These are phyloP conservation scores for Pseudonitzschia multiseries DNA, from an alignment of 108 stramenopile genomes.

Conservation along the genomic window DNA sequence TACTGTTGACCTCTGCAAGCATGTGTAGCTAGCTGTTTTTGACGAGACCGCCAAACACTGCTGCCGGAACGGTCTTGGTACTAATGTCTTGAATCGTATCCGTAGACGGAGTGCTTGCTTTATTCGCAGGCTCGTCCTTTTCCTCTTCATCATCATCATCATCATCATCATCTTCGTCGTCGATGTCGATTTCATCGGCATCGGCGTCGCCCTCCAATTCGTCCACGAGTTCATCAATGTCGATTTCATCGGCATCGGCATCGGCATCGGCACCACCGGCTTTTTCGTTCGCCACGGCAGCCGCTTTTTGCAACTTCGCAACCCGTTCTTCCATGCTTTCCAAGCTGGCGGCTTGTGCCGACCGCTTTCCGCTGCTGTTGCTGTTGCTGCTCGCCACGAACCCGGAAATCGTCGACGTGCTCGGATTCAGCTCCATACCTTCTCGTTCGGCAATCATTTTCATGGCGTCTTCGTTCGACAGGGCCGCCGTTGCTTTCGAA, in stretches of 20 bases:
- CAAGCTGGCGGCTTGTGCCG: slow-evolving; percentile 61
- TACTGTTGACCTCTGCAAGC: neutral
- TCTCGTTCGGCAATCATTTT: slow-evolving; percentile 79
- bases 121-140: neutral
- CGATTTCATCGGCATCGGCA: slow-evolving; percentile 76
- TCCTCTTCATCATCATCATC: slow-evolving; percentile 26
- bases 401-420: slow-evolving; percentile 42
- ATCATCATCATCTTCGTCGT: slow-evolving; percentile 44
- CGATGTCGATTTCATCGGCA: slow-evolving; percentile 38
- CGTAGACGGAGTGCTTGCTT: neutral
- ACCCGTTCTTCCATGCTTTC: slow-evolving; percentile 89
- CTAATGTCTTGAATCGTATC: slow-evolving; percentile 31
- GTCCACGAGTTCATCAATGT: slow-evolving; percentile 55
- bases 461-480: slow-evolving; percentile 85
- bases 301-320: slow-evolving; percentile 68
- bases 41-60: slow-evolving; percentile 76
- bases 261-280: slow-evolving; percentile 8
- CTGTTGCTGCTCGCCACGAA: slow-evolving; percentile 38
- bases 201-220: slow-evolving; percentile 46
- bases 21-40: slow-evolving; percentile 12
- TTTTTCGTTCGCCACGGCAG: slow-evolving; percentile 27
- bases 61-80: slow-evolving; percentile 69
- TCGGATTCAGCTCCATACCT: slow-evolving; percentile 53
- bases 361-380: slow-evolving; percentile 56
- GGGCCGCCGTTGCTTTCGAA: slow-evolving; percentile 37